Base-by-base conservation (phyloP, 805 yeast species). In the Saturnispora bothae region DNA sequence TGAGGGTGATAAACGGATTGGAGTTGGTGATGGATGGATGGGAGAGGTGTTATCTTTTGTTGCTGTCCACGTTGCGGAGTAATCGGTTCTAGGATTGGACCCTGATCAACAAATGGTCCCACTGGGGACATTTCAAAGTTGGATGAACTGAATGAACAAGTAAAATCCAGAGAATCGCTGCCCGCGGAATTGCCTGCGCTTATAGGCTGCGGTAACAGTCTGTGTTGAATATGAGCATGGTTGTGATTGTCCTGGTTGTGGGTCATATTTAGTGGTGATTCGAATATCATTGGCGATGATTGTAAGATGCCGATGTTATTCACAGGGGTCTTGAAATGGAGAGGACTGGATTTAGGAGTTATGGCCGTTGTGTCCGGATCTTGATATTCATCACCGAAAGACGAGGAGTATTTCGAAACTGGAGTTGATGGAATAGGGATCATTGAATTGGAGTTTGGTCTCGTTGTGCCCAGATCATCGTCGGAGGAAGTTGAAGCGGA, bases 91-190 rank as follows among this genome's bases (percentile, higher is more conserved):
- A 77, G 59, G 31, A 77, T 56, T 5, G 83, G 83, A 2, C 83
- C 83, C 3, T 80, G 71, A 41, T 73, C 79, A 16, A 30, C 19
- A 40, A 66, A 64, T 5, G 69, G 61, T 44, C 73, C 64, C 32
- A 74, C 51, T 7, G 84, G 84, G 18, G 78, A 73, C 16, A 78
- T 54, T 49, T 78, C 83, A 44, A 77, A 67, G 49, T 71, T 77
- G 19, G 80, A 73, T 46, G 66, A 71, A 52, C 79, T 76, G 56
- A 78, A 78, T 10, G 81, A 73, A 18, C 81, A 76, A 3, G 82
- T 72, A 50, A 73, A 73, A 8, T 74, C 68, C 33, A 68, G 53
- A 45, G 60, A 59, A 41, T 62, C 63, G 16, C 8, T 18, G 5
- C 23, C 21, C 6, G 8, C 25, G 7, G 25, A 22, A 10, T 10